Evolutionary conservation across 2,329 filamentous ascomycete species (phyloP).

Genomic region (Stachybotrys elegans): DNA sequence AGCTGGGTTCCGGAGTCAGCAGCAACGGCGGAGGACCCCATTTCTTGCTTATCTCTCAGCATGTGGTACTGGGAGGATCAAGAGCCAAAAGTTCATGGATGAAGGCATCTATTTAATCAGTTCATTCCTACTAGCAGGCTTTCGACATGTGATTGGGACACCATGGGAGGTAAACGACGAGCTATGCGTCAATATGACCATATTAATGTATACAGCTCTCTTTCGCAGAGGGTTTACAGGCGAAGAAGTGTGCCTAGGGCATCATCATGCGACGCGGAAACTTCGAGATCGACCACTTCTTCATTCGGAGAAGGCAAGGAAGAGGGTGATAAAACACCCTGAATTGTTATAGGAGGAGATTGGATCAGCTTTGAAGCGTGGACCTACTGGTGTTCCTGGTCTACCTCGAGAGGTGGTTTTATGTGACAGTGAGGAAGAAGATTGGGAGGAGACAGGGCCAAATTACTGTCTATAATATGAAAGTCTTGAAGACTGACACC

Average conservation of each 20-base stretch:
- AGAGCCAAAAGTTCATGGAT: not conserved
- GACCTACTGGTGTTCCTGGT: too few relatives aligned
- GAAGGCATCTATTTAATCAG: slow-evolving; percentile 8
- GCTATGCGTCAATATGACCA: slow-evolving; percentile 23
- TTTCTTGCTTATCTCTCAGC: not conserved
- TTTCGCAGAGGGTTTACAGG: slow-evolving; percentile 4
- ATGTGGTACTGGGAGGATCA: not conserved
- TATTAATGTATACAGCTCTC: slow-evolving; percentile 16
- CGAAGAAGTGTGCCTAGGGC: slow-evolving; percentile 4
- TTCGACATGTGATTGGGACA: slow-evolving; percentile 34
- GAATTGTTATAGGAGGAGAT: too few relatives aligned
- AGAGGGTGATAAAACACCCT: too few relatives aligned
- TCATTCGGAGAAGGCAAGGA: too few relatives aligned
- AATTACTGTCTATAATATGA: too few relatives aligned
- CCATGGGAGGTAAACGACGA: slow-evolving; percentile 32
- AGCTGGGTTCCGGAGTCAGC: too few relatives aligned
- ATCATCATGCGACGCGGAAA: slow-evolving; percentile 4
- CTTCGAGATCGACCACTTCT: not conserved
- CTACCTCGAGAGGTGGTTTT: too few relatives aligned
- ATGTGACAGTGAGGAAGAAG: too few relatives aligned
- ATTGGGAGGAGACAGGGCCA: too few relatives aligned
- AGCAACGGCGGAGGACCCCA: not conserved
- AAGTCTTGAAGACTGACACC: too few relatives aligned
- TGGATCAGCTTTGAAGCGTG: too few relatives aligned
- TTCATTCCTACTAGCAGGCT: slow-evolving; percentile 32